Base-by-base conservation (phyloP, 139 green algal species). In the Chloropicon primus region DNA sequence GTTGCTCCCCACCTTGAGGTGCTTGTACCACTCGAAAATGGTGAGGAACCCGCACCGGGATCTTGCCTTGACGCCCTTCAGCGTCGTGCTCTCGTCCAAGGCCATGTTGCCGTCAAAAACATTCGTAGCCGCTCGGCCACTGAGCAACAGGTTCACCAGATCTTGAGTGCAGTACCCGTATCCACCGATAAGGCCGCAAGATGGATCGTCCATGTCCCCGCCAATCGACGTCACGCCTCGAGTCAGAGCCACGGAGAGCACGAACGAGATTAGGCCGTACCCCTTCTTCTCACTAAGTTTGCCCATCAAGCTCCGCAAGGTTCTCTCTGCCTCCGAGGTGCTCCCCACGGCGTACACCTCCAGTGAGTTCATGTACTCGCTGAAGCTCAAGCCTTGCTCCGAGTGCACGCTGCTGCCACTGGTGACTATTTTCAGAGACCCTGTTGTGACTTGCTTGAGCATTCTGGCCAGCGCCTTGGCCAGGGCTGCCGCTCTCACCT, bases 91-190 rank as follows among this genome's bases (percentile, higher is more conserved):
- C 25, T 74, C 73, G 53, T 86, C 85, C 54, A 86, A 72, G 0
- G 87, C 76, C 24, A 77, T 71, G 25, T 84, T 80, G 25, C 87
- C 87, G 76, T 92, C 85, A 78, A 90, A 90, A 21, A 89, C 82
- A 54, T 91, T 91, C 10, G 85, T 86, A 2, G 41, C 76, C 5
- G 85, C 85, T 21, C 79, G n/a, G 17, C 86, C 86, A 81, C 74
- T 80, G 1, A 89, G 23, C 3, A 89, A 17, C 0, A 91, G 78
- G 79, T 90, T 88, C 25, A 91, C 87, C 29, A 91, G 80, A 76
- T 91, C 87, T 77, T 89, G 85, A 5, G 81, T 89, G 83, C 87
- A 90, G 83, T 90, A 89, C 28, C 84, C 83, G 24, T 88, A 83
- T 53, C 73, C 78, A 24, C 76, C 86, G 74, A 86, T 82, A 1